phyloP scores from a whole-genome alignment of 805 yeast genomes.

The Cyberlindnera petersonii region DNA sequence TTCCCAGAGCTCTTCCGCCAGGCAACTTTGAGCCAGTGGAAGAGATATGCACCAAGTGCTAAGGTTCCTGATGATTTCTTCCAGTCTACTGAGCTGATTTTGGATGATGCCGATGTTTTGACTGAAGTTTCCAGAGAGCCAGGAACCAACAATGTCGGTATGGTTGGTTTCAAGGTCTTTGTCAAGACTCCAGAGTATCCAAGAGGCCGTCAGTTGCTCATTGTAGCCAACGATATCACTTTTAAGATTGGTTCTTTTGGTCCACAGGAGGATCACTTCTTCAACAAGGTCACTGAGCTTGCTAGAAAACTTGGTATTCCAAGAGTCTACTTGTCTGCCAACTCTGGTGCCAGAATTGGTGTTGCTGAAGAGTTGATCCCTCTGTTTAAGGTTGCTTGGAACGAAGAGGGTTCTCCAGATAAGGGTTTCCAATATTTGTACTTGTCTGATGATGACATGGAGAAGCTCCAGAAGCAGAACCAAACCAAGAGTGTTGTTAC shows the following conservation, averaged over 20 bases:
- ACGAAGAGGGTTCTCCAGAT: conserved; percentile 63
- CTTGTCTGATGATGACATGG: conserved; percentile 64
- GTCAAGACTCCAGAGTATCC: conserved; percentile 98
- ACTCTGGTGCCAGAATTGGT: conserved; percentile 99
- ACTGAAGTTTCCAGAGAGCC: conserved; percentile 93
- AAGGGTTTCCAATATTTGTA: conserved; percentile 91
- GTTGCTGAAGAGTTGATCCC: conserved; percentile 95
- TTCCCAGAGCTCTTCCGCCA: conserved; percentile 98
- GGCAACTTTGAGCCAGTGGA: conserved; percentile 85
- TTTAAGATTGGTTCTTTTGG: conserved; percentile 98
- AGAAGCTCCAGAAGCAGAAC: conserved; percentile 52
- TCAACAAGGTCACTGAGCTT: conserved; percentile 86
- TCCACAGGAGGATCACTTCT: conserved; percentile 90
- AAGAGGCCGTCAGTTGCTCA: conserved; percentile 86
- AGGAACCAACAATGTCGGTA: conserved; percentile 93
- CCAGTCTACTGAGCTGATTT: conserved; percentile 74
- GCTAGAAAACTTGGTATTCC: conserved; percentile 93
- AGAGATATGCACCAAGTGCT: conserved; percentile 48
- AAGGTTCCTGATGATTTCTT: conserved; percentile 77
- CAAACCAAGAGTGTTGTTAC: conserved; percentile 62
- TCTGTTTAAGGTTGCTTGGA: conserved; percentile 89
- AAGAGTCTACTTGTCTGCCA: conserved; percentile 92
- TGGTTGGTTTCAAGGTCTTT: conserved; percentile 91
- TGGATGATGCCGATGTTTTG: conserved; percentile 71
- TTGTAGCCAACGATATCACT: conserved; percentile 96